Evolutionary conservation across 2,329 filamentous ascomycete species (phyloP).

Genomic region (Fusarium citri): DNA sequence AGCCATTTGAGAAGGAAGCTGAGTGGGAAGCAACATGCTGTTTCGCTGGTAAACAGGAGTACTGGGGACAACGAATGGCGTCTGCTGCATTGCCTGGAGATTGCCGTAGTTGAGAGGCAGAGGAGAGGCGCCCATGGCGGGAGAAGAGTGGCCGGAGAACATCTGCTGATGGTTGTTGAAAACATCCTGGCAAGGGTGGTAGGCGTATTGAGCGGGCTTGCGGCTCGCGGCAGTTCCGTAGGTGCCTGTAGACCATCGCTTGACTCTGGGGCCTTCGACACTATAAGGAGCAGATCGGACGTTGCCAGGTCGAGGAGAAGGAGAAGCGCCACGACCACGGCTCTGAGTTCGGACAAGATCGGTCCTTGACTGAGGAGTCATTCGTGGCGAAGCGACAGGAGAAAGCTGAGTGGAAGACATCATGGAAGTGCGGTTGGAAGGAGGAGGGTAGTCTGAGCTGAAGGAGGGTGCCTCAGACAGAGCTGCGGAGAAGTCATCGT

Average conservation of each 20-base stretch:
- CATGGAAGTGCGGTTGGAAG: slow-evolving; percentile 75
- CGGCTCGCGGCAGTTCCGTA: slow-evolving; percentile 69
- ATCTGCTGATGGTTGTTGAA: slow-evolving; percentile 69
- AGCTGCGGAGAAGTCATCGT: slow-evolving; percentile 76
- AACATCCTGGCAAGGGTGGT: slow-evolving; percentile 70
- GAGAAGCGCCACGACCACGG: slow-evolving; percentile 74
- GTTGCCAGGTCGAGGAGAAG: slow-evolving; percentile 72
- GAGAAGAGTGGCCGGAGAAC: slow-evolving; percentile 54
- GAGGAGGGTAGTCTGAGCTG: slow-evolving; percentile 73
- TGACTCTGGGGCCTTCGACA: slow-evolving; percentile 73
- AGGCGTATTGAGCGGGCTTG: slow-evolving; percentile 70
- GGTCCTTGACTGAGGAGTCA: slow-evolving; percentile 70
- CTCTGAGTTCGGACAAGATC: slow-evolving; percentile 73
- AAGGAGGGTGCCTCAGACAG: slow-evolving; percentile 76
- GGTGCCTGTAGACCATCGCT: slow-evolving; percentile 83
- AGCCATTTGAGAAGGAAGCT: slow-evolving; percentile 63
- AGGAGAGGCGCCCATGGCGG: slow-evolving; percentile 59
- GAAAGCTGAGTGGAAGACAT: slow-evolving; percentile 78
- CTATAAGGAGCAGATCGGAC: slow-evolving; percentile 78
- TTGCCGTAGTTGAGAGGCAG: slow-evolving; percentile 66
- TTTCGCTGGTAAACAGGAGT: slow-evolving; percentile 64
- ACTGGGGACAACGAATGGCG: slow-evolving; percentile 66
- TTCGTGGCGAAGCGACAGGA: slow-evolving; percentile 76
- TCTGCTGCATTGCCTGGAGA: slow-evolving; percentile 66
- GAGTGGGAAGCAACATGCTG: slow-evolving; percentile 67